phyloP scores from a whole-genome alignment of 169 alveolate genomes.

The Cryptosporidium parvum region DNA sequence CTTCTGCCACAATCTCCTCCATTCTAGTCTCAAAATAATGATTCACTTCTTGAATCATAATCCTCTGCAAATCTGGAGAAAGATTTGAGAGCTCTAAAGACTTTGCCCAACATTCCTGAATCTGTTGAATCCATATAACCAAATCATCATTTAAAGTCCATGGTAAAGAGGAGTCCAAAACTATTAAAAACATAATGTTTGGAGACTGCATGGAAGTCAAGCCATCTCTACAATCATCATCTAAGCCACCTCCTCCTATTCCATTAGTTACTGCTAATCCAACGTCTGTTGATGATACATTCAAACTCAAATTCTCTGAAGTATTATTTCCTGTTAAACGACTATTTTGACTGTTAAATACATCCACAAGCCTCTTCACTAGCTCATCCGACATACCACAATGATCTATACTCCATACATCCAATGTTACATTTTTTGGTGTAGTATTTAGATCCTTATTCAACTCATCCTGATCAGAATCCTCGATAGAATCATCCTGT shows the following conservation, averaged over 20 bases:
- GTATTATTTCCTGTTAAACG: not conserved
- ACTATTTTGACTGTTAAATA: constrained; percentile 33
- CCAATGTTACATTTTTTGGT: constrained; percentile 4
- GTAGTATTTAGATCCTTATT: not conserved
- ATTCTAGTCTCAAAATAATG: constrained; percentile 10
- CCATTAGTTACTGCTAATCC: not conserved
- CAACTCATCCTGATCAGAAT: constrained; percentile 1
- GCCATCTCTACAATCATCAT: not conserved
- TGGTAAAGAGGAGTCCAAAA: constrained; percentile 66
- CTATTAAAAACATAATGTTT: constrained; percentile 52
- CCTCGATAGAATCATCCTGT: not conserved
- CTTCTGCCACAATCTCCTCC: not conserved
- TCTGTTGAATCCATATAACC: constrained; percentile 54
- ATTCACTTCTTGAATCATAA: constrained; percentile 36
- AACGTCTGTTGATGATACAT: not conserved
- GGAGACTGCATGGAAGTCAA: constrained; percentile 9
- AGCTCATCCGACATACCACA: constrained; percentile 56
- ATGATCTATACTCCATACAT: constrained; percentile 71
- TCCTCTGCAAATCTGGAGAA: constrained; percentile 36
- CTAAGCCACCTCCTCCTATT: not conserved
- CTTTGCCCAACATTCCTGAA: constrained; percentile 53
- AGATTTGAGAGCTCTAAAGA: constrained; percentile 36
- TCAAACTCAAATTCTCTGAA: constrained; percentile 2
- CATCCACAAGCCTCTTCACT: constrained; percentile 46
- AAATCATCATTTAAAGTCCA: constrained; percentile 71